A percentile compares a stretch with the other conserved stretches of the same genome.
Evolutionary conservation across 805 yeast genomes (phyloP).

Genomic region (Myxozyma kluyveri): DNA sequence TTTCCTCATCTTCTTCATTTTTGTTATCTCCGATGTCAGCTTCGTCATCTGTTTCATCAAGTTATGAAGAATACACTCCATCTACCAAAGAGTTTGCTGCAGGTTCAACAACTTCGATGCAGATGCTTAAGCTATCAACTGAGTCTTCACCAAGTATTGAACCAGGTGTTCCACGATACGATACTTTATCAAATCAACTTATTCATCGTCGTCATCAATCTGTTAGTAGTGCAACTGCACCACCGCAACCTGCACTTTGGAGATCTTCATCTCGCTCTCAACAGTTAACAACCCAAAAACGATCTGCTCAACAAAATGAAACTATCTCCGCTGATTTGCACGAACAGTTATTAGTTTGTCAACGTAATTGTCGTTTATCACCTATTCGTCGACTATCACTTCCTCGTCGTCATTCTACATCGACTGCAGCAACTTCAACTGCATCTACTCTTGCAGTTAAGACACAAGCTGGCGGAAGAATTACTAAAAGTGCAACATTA

Average conservation of each 20-base stretch:
- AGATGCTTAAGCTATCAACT: slow-evolving; percentile 9
- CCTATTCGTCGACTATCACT: slow-evolving; percentile 5
- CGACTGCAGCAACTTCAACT: slow-evolving; percentile 5
- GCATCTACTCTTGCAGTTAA: slow-evolving; percentile 1
- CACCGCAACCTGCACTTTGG: background rate
- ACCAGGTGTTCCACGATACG: background rate
- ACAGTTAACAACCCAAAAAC: background rate
- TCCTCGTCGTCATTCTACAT: slow-evolving; percentile 22
- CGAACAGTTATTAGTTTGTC: background rate
- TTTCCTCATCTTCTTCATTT: background rate
- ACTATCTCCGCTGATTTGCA: slow-evolving; percentile 5
- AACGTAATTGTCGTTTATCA: background rate
- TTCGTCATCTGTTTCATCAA: slow-evolving; percentile 14
- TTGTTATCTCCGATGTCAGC: background rate
- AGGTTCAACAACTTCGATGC: slow-evolving; percentile 7
- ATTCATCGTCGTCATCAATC: background rate
- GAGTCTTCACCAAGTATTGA: slow-evolving; percentile 12
- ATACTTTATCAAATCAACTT: background rate
- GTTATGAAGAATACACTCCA: slow-evolving; percentile 20
- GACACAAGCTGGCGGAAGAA: background rate
- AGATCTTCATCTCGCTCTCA: too few species aligned
- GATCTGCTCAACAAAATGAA: background rate
- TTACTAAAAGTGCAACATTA: too few species aligned
- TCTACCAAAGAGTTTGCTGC: slow-evolving; percentile 13
- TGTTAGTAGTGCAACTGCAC: background rate